Conservation (phyloP, 176 grass and related monocot genomes). For the Oryza meyeriana region DNA sequence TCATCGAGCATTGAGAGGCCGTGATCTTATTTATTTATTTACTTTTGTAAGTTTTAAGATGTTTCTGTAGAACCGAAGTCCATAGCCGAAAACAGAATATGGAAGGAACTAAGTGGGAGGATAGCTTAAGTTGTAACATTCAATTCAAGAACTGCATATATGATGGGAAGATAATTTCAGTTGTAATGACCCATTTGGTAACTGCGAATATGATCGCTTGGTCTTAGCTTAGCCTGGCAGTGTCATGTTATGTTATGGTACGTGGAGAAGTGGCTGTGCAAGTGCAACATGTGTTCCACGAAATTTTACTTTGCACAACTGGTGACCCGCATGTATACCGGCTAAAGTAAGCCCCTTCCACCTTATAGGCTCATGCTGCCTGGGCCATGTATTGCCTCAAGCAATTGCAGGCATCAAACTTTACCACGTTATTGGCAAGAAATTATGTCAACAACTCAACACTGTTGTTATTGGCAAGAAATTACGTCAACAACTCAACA, state of each 20-base stretch:
- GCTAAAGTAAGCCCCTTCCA: too few species aligned
- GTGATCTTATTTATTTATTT: neutral
- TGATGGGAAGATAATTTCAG: neutral
- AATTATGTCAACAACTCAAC: neutral
- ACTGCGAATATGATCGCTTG: neutral
- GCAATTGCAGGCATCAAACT: neutral
- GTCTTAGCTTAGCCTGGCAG: neutral
- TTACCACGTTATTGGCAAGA: neutral
- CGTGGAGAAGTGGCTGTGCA: neutral
- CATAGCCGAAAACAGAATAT: neutral
- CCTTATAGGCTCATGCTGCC: neutral
- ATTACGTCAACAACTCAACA: neutral
- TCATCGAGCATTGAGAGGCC: neutral
- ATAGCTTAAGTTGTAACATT: neutral
- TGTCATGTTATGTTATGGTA: neutral
- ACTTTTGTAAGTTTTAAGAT: neutral
- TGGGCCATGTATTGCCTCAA: neutral
- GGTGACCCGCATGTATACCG: too few species aligned
- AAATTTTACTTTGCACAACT: neutral
- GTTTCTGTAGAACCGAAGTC: neutral
- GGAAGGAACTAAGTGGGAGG: neutral
- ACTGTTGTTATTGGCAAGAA: neutral
- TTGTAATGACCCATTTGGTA: neutral
- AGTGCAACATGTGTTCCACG: neutral
- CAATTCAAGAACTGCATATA: neutral